A percentile compares a stretch with the other conserved stretches of the same genome.
Evolutionary conservation across 148 eudicot genomes (phyloP).

Genomic region (Hydrangea macrophylla): DNA sequence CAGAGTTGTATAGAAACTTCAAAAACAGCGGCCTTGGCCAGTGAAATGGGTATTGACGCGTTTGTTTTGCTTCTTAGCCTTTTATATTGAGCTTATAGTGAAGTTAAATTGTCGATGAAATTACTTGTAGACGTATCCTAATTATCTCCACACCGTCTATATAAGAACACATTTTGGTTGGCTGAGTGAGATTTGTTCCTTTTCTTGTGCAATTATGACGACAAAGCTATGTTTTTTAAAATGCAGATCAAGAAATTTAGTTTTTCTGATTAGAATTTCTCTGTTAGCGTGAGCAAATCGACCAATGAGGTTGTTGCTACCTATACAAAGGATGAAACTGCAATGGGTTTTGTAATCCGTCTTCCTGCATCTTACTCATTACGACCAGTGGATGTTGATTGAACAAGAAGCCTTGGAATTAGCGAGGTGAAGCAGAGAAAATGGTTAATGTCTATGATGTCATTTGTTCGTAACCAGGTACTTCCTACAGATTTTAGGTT

Average conservation of each 20-base stretch:
- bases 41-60: neutral
- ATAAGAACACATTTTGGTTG: neutral
- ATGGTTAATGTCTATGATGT: slow-evolving; percentile 86
- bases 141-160: neutral
- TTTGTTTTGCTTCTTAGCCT: neutral
- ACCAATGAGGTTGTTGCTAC: slow-evolving; percentile 97
- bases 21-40: neutral
- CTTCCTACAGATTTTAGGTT: slow-evolving; percentile 8
- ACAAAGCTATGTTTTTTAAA: neutral
- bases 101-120: neutral
- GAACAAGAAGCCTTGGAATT: slow-evolving; percentile 90
- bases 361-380: slow-evolving; percentile 92
- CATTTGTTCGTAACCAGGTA: slow-evolving; percentile 95
- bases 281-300: slow-evolving; percentile 91
- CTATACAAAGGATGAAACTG: slow-evolving; percentile 95
- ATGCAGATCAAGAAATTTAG: slow-evolving; percentile 86
- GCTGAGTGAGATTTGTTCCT: neutral
- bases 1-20: neutral
- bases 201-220: neutral
- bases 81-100: neutral
- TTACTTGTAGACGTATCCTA: neutral
- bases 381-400: slow-evolving; percentile 83
- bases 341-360: slow-evolving; percentile 90
- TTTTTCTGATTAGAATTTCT: slow-evolving; percentile 76
- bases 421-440: slow-evolving; percentile 90